Base-by-base conservation (phyloP, 495 filamentous ascomycete species). In the Penicillium pulvis region DNA sequence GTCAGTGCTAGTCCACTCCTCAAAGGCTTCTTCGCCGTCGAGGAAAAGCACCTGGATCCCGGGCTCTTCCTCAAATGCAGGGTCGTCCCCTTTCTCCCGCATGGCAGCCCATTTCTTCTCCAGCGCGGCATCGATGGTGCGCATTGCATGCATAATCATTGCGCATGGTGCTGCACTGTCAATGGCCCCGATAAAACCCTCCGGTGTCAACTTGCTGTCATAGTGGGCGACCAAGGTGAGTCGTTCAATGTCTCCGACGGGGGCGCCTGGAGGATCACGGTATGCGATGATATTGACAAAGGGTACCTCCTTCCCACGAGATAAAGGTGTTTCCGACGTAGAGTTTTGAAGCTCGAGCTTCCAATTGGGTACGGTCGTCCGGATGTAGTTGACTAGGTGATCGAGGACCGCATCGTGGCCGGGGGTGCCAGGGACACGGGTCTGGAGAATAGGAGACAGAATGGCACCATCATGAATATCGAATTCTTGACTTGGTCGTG, bases 141-240 rank as follows among this genome's bases (percentile, higher is more conserved):
- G 77, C 66, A 92, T 91, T 10, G 86, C 85, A 70, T 94, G 90
- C 85, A 98, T 81, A 46, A 98, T 78, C 75, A 98, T 89, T 0
- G 95, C 95, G 71, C 92, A 97, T 31, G 95, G 92, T 33, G 85
- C 94, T 1, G 94, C 94, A 61, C 91, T 96, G 64, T 98, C 94
- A 24, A 87, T 93, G 0, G 92, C 94, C 6, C 94, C 94, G 51
- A 98, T 91, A 71, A 98, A 98, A 0, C 92, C 94, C 58, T 87
- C 72, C 0, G 95, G 95, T 10, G 79, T 77, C 28, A 90, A 79
- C 73, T 94, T 89, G 69, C 85, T 90, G 64, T 98, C 94, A 75
- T 96, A 98, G 76, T 98, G 94, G 45, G 94, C 94, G 23, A 92
- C 95, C 31, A 98, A 80, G 11, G 91, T 92, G 65, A 98, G 71